Base-by-base conservation (phyloP, 768 basidiomycete species). In the Termitomyces sp. region DNA sequence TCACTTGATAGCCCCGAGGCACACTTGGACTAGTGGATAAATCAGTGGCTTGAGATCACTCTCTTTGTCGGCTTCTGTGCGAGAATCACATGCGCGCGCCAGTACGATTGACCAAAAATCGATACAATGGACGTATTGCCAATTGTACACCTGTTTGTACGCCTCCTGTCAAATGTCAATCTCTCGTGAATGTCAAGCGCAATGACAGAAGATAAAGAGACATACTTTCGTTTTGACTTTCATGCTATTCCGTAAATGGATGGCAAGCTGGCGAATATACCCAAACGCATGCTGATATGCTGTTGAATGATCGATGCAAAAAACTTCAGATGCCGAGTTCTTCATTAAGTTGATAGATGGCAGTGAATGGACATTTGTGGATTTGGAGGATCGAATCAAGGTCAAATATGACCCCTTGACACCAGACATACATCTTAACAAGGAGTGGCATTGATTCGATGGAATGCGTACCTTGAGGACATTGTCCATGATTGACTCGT, bases 341-440 rank as follows among this genome's bases (percentile, higher is more conserved):
- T 99, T 99, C 93, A 98, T 96, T 41, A 98, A 73, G 63, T 91
- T 96, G 70, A 98, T 89, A 2, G 90, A 85, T 20, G 96, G 94
- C 9, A 98, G 75, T 3, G 89, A 93, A 70, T 96, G 86, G 2
- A 83, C 77, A 46, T 79, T 90, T n/a, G 94, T 97, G 11, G 86
- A 82, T 66, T 94, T 93, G 43, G 87, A 85, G 6, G 84, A 86
- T 27, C 91, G 87, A 44, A 98, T 83, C 27, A 99, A 76, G 15
- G 90, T 82, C 41, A 91, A 78, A 72, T 99, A 99, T n/a, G 86
- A 86, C 58, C 86, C 89, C 93, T 96, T 56, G 20, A 38, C 45
- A 31, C 18, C 33, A 36, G 22, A 49, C 15, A 31, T 27, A 31
- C 29, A 42, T 31, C 32, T 57, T 23, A 56, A 46, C 12, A 47